Evolutionary conservation across 129 eudicot species (phyloP).

Genomic region (Centaurea solstitialis): DNA sequence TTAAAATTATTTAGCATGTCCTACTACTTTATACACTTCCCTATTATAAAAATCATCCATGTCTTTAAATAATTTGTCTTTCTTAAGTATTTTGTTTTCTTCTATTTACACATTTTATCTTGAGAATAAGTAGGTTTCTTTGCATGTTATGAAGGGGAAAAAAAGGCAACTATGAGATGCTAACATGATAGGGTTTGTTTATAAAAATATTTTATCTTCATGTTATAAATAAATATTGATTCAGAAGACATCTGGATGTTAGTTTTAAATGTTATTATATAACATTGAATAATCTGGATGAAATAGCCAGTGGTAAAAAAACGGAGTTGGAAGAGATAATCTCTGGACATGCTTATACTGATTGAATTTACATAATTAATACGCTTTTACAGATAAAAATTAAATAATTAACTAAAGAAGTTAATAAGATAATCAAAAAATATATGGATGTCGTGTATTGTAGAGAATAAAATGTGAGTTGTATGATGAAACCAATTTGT

Average conservation of each 20-base stretch:
- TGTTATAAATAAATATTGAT: neutral
- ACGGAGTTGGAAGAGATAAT: neutral
- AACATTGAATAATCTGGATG: neutral
- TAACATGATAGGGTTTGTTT: neutral
- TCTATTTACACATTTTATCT: constrained; percentile 21
- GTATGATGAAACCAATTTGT: too few relatives aligned
- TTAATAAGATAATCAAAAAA: neutral
- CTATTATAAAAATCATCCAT: neutral
- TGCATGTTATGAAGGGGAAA: constrained; percentile 9
- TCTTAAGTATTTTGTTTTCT: constrained; percentile 10
- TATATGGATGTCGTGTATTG: too few relatives aligned
- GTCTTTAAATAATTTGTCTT: constrained; percentile 1
- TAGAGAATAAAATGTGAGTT: too few relatives aligned
- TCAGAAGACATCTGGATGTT: too few relatives aligned
- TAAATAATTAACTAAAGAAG: neutral
- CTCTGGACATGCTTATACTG: neutral
- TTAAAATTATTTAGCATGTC: constrained; percentile 3
- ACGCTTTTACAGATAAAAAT: too few relatives aligned
- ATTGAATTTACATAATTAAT: too few relatives aligned
- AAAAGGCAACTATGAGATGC: neutral
- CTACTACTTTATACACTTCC: constrained; percentile 17
- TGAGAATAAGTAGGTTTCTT: constrained; percentile 24
- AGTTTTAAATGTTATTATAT: neutral
- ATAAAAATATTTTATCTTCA: neutral
- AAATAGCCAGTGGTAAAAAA: neutral